A percentile compares a stretch with the other conserved stretches of the same genome.
phyloP scores from a whole-genome alignment of 176 grass and related monocot genomes.

The sorghum (Sorghum bicolor) region Sorghum_bicolor_NCBIv3 NC_012871.2:71989001-71989500 shows the following conservation, averaged over 20 bases:
- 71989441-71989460: not conserved
- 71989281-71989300: not conserved
- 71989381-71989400: not conserved
- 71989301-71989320: not conserved
- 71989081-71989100: not conserved
- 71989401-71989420: not conserved
- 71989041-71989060: not conserved
- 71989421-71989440: not conserved
- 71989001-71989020: not conserved
- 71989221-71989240: not conserved
- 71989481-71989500: not conserved
- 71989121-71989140: not conserved
- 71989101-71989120: not conserved
- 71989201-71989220: not conserved
- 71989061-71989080: not conserved
- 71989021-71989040: not conserved
- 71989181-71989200: not conserved
- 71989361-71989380: not conserved
- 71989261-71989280: not conserved
- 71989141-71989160: not conserved
- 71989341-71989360: not conserved
- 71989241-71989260: not conserved
- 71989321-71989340: not conserved
- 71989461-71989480: not conserved
- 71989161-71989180: no score